Percentiles rank a stretch among this genome's conserved stretches.
These are phyloP conservation scores for Diaporthe aspalathi DNA, from an alignment of 2,329 filamentous ascomycete species.

Conservation along the genomic window DNA sequence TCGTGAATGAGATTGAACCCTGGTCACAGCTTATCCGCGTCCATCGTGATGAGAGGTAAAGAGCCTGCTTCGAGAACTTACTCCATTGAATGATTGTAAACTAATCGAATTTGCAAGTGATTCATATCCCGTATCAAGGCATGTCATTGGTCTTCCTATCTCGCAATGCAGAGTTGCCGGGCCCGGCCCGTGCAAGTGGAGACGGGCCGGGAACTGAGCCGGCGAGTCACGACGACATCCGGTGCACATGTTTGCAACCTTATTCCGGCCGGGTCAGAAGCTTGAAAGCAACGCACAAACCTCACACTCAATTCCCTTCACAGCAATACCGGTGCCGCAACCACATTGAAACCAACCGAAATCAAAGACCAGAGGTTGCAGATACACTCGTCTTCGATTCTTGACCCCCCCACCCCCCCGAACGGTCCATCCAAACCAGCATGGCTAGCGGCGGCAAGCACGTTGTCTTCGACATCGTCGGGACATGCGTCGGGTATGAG, in stretches of 20 bases:
- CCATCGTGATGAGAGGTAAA: background rate
- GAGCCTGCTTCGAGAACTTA: background rate
- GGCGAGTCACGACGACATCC: slow-evolving; percentile 13
- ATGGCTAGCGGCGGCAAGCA: slow-evolving; percentile 49
- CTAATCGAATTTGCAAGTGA: slow-evolving; percentile 8
- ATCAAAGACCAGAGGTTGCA: background rate
- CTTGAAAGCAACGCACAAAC: background rate
- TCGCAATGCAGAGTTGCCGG: slow-evolving; percentile 30
- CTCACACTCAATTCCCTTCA: slow-evolving; percentile 9
- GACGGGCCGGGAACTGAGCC: slow-evolving; percentile 22
- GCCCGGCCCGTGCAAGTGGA: slow-evolving; percentile 29
- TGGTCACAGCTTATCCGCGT: background rate
- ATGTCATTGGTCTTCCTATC: slow-evolving; percentile 17
- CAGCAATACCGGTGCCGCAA: background rate
- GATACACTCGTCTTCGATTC: no score
- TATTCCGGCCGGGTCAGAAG: background rate
- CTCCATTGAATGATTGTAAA: background rate
- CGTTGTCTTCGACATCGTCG: slow-evolving; percentile 64
- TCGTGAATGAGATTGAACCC: no score
- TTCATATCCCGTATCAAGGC: background rate
- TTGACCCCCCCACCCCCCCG: no score
- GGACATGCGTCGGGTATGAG: slow-evolving; percentile 61
- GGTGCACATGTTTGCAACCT: slow-evolving; percentile 2
- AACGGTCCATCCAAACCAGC: background rate
- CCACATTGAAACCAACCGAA: background rate